phyloP scores from a whole-genome alignment of 2,329 filamentous ascomycete genomes.

The Calonectria pseudoreteaudii region DNA sequence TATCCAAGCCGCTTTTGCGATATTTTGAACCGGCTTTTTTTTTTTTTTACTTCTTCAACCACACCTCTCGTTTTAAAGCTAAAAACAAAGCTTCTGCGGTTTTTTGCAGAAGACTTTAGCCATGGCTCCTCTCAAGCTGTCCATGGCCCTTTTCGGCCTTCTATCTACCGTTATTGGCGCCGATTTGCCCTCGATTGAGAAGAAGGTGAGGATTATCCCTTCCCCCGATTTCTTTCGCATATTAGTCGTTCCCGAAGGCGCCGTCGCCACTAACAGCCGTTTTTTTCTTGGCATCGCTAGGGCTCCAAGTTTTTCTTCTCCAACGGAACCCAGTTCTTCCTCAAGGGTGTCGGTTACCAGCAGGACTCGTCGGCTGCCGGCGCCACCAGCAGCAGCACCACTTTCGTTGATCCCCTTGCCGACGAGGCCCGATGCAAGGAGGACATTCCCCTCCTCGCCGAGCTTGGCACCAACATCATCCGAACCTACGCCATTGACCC shows the following conservation, averaged over 20 bases:
- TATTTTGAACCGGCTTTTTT: background rate
- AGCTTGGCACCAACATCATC: slow-evolving; percentile 90
- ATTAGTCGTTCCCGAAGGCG: background rate
- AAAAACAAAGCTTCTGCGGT: background rate
- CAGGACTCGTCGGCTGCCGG: slow-evolving; percentile 75
- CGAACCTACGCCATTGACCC: slow-evolving; percentile 96
- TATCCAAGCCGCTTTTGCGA: background rate
- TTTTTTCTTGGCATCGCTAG: slow-evolving; percentile 49
- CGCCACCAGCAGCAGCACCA: slow-evolving; percentile 56
- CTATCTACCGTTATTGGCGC: background rate
- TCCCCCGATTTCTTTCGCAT: background rate
- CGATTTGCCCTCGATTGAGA: slow-evolving; percentile 13
- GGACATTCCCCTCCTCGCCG: slow-evolving; percentile 83
- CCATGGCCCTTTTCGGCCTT: slow-evolving; percentile 7
- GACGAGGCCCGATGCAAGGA: slow-evolving; percentile 79
- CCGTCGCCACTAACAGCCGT: background rate
- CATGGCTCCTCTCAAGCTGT: slow-evolving; percentile 1
- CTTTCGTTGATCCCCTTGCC: slow-evolving; percentile 86
- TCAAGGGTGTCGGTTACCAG: slow-evolving; percentile 96
- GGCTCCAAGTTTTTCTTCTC: slow-evolving; percentile 91
- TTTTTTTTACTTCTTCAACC: background rate
- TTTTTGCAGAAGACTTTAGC: background rate
- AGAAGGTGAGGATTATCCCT: slow-evolving; percentile 4
- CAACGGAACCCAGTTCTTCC: slow-evolving; percentile 77
- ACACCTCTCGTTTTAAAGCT: background rate